Base-by-base conservation (phyloP, 805 yeast species). In the Myxozyma sirexii region DNA sequence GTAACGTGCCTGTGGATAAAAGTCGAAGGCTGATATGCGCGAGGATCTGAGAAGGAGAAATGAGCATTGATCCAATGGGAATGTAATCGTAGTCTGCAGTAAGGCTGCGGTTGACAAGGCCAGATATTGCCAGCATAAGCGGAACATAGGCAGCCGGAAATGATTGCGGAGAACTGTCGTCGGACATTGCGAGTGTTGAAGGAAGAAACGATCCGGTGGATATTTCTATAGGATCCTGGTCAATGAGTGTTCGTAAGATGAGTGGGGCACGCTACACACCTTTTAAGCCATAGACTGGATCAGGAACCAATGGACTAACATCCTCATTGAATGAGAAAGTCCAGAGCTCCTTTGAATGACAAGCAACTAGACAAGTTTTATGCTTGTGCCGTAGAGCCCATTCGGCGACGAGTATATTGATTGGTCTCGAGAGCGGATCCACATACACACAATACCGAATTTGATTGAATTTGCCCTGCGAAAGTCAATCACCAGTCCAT, bases 121-220 rank as follows among this genome's bases (percentile, higher is more conserved):
- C 41, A 10, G 57, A 27, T 27, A 64, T 23, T 4, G 67, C 66
- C 31, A 54, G 56, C 56, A 64, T 51, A n/a, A 64, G 50, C 1
- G 67, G 67, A 13, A 56, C 53, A 38, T 64, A 64, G 3, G 64
- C 49, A 8, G 64, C 64, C 12, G 67, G 67, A 23, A 64, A 60
- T 1, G 50, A 27, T 29, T 64, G 67, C 10, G 62, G 50, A 8
- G 55, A 52, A 4, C 56, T 47, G 3, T 51, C 33, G 5, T 60
- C 61, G 7, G 61, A 37, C 42, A 60, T 51, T 21, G 60, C 29
- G 1, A 64, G 50, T 4, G 62, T 57, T 7, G 67, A 63, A 4
- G 67, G 64, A 17, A 64, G 48, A 43, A 64, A 64, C 15, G 62
- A 47, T 13, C 67, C 67, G 10, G 65, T 56, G 7, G 67, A 59